Evolutionary conservation across 306 rosid species (phyloP).

Genomic region (Ormosia emarginata): DNA sequence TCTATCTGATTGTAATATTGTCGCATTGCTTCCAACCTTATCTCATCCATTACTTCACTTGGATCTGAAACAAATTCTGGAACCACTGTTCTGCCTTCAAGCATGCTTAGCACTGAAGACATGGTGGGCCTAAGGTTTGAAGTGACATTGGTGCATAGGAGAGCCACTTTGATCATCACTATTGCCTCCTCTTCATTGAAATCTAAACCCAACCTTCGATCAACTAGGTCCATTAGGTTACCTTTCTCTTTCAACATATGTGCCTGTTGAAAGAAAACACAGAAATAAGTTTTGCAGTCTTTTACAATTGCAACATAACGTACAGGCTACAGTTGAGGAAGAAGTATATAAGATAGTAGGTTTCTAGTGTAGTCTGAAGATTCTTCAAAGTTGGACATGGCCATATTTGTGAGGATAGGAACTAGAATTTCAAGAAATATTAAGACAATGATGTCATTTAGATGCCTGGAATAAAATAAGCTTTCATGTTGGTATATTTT

Average conservation of each 20-base stretch:
- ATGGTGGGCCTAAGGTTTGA: conserved; percentile 47
- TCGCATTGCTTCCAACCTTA: conserved; percentile 6
- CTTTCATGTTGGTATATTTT: no score
- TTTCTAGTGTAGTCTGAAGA: no score
- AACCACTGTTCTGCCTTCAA: conserved; percentile 9
- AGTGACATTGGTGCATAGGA: conserved; percentile 55
- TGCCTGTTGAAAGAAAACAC: neutral
- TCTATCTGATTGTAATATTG: neutral
- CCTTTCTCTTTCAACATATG: conserved; percentile 58
- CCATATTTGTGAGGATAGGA: no score
- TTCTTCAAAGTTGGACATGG: no score
- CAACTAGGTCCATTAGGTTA: conserved; percentile 32
- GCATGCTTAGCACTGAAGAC: conserved; percentile 28
- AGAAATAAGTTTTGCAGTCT: neutral
- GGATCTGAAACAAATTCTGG: neutral
- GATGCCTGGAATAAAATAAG: no score
- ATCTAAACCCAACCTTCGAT: conserved; percentile 40
- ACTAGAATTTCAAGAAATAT: no score
- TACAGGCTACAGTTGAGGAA: no score
- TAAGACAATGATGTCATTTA: no score
- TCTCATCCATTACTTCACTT: conserved; percentile 8
- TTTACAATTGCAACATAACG: no score
- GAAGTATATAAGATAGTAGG: no score
- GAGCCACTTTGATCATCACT: conserved; percentile 45
- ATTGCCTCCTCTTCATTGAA: conserved; percentile 38